Percentiles rank a stretch among this genome's conserved stretches.
phyloP scores from a whole-genome alignment of 108 stramenopile species.

The Schizochytrium sp. region DNA sequence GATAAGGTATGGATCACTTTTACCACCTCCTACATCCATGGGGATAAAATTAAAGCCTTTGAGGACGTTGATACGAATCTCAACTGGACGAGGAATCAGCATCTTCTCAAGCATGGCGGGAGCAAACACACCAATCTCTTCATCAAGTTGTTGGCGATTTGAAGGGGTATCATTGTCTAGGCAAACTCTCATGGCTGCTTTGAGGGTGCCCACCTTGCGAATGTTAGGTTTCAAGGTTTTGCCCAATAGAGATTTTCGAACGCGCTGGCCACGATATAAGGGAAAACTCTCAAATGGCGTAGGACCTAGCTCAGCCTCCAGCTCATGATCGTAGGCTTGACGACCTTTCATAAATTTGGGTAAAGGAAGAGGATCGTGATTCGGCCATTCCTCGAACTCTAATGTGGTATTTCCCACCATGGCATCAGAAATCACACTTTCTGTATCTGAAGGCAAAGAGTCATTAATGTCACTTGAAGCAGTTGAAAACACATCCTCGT shows the following conservation, averaged over 20 bases:
- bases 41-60: constrained; percentile 69
- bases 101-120: constrained; percentile 45
- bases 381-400: constrained; percentile 45
- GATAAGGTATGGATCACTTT: constrained; percentile 75
- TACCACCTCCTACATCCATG: constrained; percentile 70
- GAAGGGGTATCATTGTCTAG: background rate
- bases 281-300: constrained; percentile 24
- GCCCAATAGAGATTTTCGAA: constrained; percentile 52
- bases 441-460: background rate
- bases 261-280: constrained; percentile 16
- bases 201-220: constrained; percentile 36
- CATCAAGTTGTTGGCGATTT: background rate
- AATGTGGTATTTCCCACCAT: constrained; percentile 6
- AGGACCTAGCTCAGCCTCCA: background rate
- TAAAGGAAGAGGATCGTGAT: constrained; percentile 42
- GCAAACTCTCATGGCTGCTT: background rate
- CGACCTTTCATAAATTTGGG: constrained; percentile 31
- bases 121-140: constrained; percentile 31
- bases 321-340: background rate
- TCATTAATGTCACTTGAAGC: background rate
- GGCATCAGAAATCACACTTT: background rate
- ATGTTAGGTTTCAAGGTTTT: constrained; percentile 10
- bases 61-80: constrained; percentile 69
- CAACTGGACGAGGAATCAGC: constrained; percentile 9
- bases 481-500: background rate